A percentile compares a stretch with the other conserved stretches of the same genome.
phyloP scores from a whole-genome alignment of 2,329 filamentous ascomycete genomes.

The Dactylellina leptospora region DNA sequence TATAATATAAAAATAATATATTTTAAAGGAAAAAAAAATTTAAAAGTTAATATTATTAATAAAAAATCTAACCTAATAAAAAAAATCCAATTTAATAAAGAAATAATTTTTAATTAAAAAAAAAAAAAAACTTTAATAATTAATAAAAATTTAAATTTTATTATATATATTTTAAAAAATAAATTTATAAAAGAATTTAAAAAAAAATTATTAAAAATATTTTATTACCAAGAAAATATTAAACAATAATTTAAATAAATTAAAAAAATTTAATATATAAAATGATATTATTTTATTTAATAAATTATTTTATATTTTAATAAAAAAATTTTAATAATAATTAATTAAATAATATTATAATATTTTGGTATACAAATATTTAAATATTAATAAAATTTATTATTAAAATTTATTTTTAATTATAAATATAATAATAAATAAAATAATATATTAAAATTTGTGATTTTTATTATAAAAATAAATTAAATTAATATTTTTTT shows the following conservation, averaged over 20 bases:
- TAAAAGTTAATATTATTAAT: too few relatives aligned
- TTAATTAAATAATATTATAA: conserved; percentile 13
- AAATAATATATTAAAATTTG: conserved; percentile 14
- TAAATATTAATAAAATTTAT: conserved; percentile 47
- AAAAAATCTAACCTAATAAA: too few relatives aligned
- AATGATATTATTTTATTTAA: background rate
- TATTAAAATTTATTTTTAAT: background rate
- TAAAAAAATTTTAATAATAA: background rate
- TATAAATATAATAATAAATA: conserved; percentile 7
- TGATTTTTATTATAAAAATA: conserved; percentile 19
- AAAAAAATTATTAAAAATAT: conserved; percentile 9
- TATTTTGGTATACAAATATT: conserved; percentile 17
- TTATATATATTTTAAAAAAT: background rate
- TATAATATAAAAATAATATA: too few relatives aligned
- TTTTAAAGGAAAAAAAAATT: too few relatives aligned
- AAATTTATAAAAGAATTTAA: background rate
- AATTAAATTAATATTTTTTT: background rate
- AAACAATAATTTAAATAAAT: conserved; percentile 19
- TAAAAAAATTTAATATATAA: background rate
- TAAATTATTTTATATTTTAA: background rate
- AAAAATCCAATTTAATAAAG: background rate
- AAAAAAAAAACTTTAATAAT: background rate
- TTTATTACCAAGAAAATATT: conserved; percentile 25
- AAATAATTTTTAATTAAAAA: conserved; percentile 1
- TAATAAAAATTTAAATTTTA: background rate